Evolutionary conservation across 306 rosid genomes (phyloP).

Genomic region (Pyrus pyrifolia): DNA sequence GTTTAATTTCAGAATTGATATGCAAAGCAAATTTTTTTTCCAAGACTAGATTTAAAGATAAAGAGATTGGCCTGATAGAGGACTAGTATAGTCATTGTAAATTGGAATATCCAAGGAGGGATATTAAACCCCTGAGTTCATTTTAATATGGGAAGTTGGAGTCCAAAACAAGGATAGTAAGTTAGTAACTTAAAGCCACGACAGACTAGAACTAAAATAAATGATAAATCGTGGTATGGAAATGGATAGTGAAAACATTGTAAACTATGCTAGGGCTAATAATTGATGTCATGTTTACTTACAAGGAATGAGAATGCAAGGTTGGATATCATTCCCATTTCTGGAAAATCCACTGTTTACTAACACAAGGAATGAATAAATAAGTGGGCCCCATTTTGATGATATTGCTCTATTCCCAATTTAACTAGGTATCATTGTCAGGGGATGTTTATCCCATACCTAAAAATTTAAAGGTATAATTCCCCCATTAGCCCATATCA

Average conservation of each 20-base stretch:
- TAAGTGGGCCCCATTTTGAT: no score
- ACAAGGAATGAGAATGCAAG: no score
- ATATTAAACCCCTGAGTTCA: background rate
- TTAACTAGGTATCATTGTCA: no score
- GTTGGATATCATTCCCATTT: no score
- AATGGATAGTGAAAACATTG: background rate
- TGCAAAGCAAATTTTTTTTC: background rate
- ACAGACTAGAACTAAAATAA: background rate
- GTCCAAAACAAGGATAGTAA: background rate
- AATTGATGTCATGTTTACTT: background rate
- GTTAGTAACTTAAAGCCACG: background rate
- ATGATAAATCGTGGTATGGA: background rate
- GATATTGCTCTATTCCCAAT: no score
- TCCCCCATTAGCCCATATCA: no score
- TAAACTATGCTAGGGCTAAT: background rate
- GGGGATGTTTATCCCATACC: no score
- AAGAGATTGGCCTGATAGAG: background rate
- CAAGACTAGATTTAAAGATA: background rate
- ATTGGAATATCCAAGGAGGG: background rate
- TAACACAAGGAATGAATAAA: no score
- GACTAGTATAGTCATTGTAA: background rate
- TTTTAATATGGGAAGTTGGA: background rate
- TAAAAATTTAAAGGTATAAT: no score
- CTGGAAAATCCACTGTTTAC: no score
- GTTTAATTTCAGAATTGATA: background rate